These are phyloP conservation scores for Trichoderma guizhouense DNA, from an alignment of 2,329 filamentous ascomycete genomes.

Conservation along the genomic window DNA sequence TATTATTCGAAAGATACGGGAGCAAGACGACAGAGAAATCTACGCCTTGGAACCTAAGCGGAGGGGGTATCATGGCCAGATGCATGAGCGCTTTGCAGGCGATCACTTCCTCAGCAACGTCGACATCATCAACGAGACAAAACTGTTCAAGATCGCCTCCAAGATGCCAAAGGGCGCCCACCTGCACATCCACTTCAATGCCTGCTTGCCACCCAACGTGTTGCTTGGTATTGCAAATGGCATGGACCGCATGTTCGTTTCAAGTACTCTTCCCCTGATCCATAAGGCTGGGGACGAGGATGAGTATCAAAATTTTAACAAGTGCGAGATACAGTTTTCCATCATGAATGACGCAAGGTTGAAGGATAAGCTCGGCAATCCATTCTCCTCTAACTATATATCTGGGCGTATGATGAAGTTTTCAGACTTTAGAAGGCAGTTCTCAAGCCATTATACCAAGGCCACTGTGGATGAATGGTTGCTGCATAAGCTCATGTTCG, in stretches of 20 bases:
- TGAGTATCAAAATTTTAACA: conserved; percentile 43
- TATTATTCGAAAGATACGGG: conserved; percentile 39
- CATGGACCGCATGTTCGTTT: conserved; percentile 67
- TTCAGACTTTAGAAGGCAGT: conserved; percentile 38
- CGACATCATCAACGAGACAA: conserved; percentile 52
- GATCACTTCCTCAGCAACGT: conserved; percentile 59
- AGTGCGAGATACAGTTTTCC: conserved; percentile 61
- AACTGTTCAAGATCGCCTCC: conserved; percentile 54
- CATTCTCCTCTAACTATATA: conserved; percentile 51
- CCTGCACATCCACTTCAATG: conserved; percentile 74
- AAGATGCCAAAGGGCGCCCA: conserved; percentile 69
- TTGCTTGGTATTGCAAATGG: conserved; percentile 54
- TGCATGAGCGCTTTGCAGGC: conserved; percentile 44
- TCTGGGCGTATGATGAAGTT: conserved; percentile 45
- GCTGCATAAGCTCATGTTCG: conserved; percentile 58
- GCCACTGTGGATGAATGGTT: conserved; percentile 49
- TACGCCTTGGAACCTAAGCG: conserved; percentile 34
- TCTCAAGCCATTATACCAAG: conserved; percentile 27
- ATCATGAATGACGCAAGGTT: conserved; percentile 40
- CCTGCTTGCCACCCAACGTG: conserved; percentile 61
- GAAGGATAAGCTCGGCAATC: conserved; percentile 36
- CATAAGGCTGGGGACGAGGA: conserved; percentile 22
- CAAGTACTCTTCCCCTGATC: conserved; percentile 51
- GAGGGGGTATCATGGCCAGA: conserved; percentile 41
- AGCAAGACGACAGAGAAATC: conserved; percentile 35